Base-by-base conservation (phyloP, 1,139 yeast genomes). In the Hansenula sp. region DNA sequence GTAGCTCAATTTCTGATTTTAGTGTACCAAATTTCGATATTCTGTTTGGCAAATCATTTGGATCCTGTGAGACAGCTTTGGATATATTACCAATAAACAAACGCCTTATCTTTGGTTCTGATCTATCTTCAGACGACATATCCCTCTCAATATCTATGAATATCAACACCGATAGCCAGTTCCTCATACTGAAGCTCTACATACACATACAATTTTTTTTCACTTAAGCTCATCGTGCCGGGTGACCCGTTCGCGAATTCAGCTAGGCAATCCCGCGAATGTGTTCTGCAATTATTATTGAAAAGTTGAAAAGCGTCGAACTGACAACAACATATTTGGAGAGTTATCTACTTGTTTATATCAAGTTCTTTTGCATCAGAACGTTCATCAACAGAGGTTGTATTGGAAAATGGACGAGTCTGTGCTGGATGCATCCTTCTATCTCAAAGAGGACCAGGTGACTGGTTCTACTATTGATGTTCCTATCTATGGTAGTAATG, bases 41-140 rank as follows among this genome's bases (percentile, higher is more conserved):
- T 43, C 88, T 69, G 6, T 62, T 36, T 29, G 64, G 64, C 32
- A 86, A 62, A 33, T 70, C 74, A 0, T 55, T 55, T 0, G 68
- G 60, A 25, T 67, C 65, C 4, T 66, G 66, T 3, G 75, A 73
- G 14, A 85, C 65, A 18, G 66, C 63, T 3, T 70, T 61, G 2
- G 92, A 79, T 32, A 86, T 72, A 42, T 79, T 74, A 13, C 95
- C 92, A 13, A 86, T 76, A 55, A 81, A 84, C n/a, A 85, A 56
- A 36, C 90, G 59, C 51, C 59, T 55, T 27, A 40, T 34, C 20
- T 37, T 24, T 16, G 29, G 27, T 8, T 22, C 24, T 13, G 27
- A 7, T 18, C 16, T 16, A 13, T 18, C 10, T 16, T 14, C 10
- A 18, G 18, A 4, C 10, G 12, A 9, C 29, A 13, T 32, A n/a